Base-by-base conservation (phyloP, 495 filamentous ascomycete species). In the Daldinia caldariorum region DNA sequence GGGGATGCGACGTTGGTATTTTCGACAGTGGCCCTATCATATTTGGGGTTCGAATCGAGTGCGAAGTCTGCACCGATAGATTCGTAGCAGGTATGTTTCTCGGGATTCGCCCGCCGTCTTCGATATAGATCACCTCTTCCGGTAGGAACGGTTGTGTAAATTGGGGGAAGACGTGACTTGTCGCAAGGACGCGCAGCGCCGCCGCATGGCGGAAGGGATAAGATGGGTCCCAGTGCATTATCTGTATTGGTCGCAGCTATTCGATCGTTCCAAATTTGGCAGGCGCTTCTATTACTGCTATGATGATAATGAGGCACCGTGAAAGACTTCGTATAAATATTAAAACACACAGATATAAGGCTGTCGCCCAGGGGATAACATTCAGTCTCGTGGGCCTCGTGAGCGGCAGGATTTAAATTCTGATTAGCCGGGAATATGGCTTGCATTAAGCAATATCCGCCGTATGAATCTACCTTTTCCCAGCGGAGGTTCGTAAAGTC, bases 271-370 rank as follows among this genome's bases (percentile, higher is more conserved):
- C 75, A 72, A 14, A 77, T 61, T 54, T 75, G 72, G 7, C 41
- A 73, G 20, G 69, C 63, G 43, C 58, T 71, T 34, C 55, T 58
- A 32, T 69, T 61, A 34, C 61, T 61, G 51, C 70, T 70, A 31
- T 62, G 62, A 26, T 75, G 61, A 26, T 73, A 74, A 43, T 77
- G 73, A 0, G 64, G 64, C 14, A 73, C 58, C 6, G 67, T 70
- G 60, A 77, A 75, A 20, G 69, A 20, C 41, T 75, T 77, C 4
- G 72, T 77, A 64, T 77, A 73, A 31, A 77, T 75, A 26, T 77
- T 77, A 54, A 77, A 77, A 57, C 75, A 77, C 7, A 77, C 61
- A 2, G 75, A 69, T 56, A 71, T 58, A 26, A 77, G 69, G 37
- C 57, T 61, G n/a, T 70, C 61, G 10, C 51, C 58, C 35, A 45